Evolutionary conservation across 345 rosid species (phyloP).

Genomic region (Salix arbutifolia): DNA sequence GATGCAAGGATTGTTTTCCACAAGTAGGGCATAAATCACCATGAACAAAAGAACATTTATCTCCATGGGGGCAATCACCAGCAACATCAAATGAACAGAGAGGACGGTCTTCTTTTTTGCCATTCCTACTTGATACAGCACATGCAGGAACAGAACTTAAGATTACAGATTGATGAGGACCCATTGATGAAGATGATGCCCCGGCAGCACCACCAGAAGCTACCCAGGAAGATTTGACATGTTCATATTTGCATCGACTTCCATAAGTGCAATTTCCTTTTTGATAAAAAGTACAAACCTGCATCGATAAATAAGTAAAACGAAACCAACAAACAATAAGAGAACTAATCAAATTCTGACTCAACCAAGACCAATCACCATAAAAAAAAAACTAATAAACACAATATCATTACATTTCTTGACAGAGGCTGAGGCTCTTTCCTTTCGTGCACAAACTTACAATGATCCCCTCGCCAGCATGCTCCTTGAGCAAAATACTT

Average conservation of each 20-base stretch:
- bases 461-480: slow-evolving; percentile 74
- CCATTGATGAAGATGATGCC: slow-evolving; percentile 52
- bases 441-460: slow-evolving; percentile 73
- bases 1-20: slow-evolving; percentile 74
- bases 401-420: slow-evolving; percentile 37
- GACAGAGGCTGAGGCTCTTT: slow-evolving; percentile 30
- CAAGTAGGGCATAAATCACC: slow-evolving; percentile 75
- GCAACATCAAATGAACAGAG: slow-evolving; percentile 68
- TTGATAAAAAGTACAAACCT: slow-evolving; percentile 84
- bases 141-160: slow-evolving; percentile 27
- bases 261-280: slow-evolving; percentile 74
- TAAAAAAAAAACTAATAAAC: neutral
- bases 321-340: neutral
- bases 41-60: slow-evolving; percentile 63
- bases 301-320: slow-evolving; percentile 2
- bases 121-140: slow-evolving; percentile 14
- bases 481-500: slow-evolving; percentile 80
- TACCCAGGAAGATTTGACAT: slow-evolving; percentile 40
- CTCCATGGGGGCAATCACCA: slow-evolving; percentile 67
- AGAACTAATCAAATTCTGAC: neutral
- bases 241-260: slow-evolving; percentile 73
- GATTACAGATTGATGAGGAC: slow-evolving; percentile 25
- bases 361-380: neutral
- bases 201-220: slow-evolving; percentile 19
- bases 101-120: slow-evolving; percentile 48